phyloP scores from a whole-genome alignment of 106 monocot species.

The Ottelia alismoides region DNA sequence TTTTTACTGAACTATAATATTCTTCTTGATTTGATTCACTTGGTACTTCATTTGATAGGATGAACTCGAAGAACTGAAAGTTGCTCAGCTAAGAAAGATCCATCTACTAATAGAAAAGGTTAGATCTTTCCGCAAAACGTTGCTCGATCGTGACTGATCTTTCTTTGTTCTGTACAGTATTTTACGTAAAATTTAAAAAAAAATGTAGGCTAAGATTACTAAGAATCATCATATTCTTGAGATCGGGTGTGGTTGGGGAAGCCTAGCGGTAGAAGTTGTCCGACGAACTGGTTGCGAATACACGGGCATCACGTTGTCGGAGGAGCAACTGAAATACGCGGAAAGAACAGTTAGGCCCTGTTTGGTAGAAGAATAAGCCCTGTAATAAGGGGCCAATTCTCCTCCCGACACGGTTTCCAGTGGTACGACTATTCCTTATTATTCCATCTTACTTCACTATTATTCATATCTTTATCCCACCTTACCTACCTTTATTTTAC shows the following conservation, averaged over 20 bases:
- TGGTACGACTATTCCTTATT: too few relatives aligned
- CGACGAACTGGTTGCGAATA: conserved; percentile 81
- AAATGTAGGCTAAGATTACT: conserved; percentile 53
- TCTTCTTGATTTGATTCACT: too few relatives aligned
- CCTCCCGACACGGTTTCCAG: too few relatives aligned
- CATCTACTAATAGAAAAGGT: conserved; percentile 81
- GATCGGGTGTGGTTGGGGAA: conserved; percentile 95
- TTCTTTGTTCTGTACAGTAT: not conserved
- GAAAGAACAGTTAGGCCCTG: conserved; percentile 44
- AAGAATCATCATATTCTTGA: conserved; percentile 78
- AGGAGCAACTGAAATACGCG: conserved; percentile 72
- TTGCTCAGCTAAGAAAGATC: conserved; percentile 73
- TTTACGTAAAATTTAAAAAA: too few relatives aligned
- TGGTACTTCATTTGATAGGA: conserved; percentile 18
- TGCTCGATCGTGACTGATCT: not conserved
- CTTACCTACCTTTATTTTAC: too few relatives aligned
- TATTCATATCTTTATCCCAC: too few relatives aligned
- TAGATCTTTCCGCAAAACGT: not conserved
- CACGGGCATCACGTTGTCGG: conserved; percentile 84
- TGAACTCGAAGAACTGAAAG: conserved; percentile 67
- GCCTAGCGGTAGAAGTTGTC: conserved; percentile 68
- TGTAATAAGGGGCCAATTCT: too few relatives aligned
- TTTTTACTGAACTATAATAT: not conserved
- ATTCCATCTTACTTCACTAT: too few relatives aligned
- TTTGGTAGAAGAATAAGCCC: too few relatives aligned